Evolutionary conservation across 2,329 filamentous ascomycete species (phyloP).

Genomic region (Venturiaceae sp.): DNA sequence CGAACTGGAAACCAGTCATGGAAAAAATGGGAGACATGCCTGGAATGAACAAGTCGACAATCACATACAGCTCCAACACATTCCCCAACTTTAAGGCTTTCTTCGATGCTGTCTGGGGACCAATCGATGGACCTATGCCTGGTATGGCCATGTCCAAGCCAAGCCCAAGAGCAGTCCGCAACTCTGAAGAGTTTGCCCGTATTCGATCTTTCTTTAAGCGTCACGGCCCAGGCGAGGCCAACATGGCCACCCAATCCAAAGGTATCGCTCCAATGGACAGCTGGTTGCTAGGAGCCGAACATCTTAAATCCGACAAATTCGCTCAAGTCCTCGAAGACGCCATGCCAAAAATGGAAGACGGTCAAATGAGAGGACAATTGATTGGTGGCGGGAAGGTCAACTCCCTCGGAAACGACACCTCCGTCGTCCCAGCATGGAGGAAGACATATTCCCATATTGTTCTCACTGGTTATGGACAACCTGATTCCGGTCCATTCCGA

Average conservation of each 20-base stretch:
- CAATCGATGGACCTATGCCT: neutral
- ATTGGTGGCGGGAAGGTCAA: slow-evolving; percentile 5
- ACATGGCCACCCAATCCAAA: neutral
- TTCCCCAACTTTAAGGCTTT: slow-evolving; percentile 5
- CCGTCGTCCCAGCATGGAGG: slow-evolving; percentile 31
- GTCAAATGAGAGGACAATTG: slow-evolving; percentile 4
- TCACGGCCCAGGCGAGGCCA: neutral
- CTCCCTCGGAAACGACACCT: slow-evolving; percentile 9
- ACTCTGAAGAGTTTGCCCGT: neutral
- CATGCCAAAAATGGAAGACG: slow-evolving; percentile 4
- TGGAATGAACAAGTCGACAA: slow-evolving; percentile 3
- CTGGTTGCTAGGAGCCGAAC: neutral
- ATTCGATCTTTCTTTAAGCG: neutral
- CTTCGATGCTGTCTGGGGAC: slow-evolving; percentile 5
- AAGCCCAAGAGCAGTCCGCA: neutral
- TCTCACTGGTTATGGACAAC: slow-evolving; percentile 9
- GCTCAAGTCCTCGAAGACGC: slow-evolving; percentile 1
- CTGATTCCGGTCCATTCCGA: neutral
- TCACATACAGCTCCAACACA: neutral
- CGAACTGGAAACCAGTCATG: slow-evolving; percentile 6
- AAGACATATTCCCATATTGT: slow-evolving; percentile 32
- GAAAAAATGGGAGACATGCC: slow-evolving; percentile 2
- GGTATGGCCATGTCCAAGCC: neutral
- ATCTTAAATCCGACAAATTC: slow-evolving; percentile 6
- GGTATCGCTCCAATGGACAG: slow-evolving; percentile 1